Evolutionary conservation across 805 yeast genomes (phyloP), one percentile per base, ranked within the genome.

Genomic region (Nakazawaea holstii): DNA sequence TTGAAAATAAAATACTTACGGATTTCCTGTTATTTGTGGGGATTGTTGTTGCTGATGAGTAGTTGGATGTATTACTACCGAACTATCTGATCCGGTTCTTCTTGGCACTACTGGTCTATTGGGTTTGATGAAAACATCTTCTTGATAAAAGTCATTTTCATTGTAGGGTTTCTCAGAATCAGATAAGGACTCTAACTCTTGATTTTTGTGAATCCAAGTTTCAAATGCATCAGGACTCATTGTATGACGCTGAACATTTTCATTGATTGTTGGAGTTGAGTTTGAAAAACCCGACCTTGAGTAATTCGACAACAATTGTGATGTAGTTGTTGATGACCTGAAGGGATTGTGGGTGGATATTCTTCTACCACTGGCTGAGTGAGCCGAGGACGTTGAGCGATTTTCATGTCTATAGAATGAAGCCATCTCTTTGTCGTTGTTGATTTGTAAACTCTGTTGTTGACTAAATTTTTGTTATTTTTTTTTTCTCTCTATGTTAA

Each of bases 281-380:
- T 46, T 17, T 38, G 50, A 42, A 17, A 44, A 33, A 26, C 46
- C 14, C 36, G 47, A 41, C 46, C 37, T 36, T 49, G 39, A 58
- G 45, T 40, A 46, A n/a, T 46, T 44, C 27, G 48, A 42, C 10
- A 40, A 39, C 38, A 45, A 55, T 8, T 59, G 42, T 28, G 70
- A 57, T 6, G 24, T 20, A 71, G 73, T 47, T 70, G 69, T 58
- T 20, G 24, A 20, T 20, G 24, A 20, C 5, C 92, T 74, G 62
- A 85, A 85, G n/a, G 92, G 92, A 55, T 85, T 85, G 60, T 82
- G 82, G 2, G 81, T 69, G 6, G 90, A 82, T 45, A 81, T 15
- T 26, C 49, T 64, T 52, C 80, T 60, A 55, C 77, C 60, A 1
- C 58, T 53, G 14, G 56, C 53, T 0, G 70, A 66, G 1, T 79